Evolutionary conservation across 2,329 filamentous ascomycete species (phyloP).

Genomic region (Gremmenia infestans): DNA sequence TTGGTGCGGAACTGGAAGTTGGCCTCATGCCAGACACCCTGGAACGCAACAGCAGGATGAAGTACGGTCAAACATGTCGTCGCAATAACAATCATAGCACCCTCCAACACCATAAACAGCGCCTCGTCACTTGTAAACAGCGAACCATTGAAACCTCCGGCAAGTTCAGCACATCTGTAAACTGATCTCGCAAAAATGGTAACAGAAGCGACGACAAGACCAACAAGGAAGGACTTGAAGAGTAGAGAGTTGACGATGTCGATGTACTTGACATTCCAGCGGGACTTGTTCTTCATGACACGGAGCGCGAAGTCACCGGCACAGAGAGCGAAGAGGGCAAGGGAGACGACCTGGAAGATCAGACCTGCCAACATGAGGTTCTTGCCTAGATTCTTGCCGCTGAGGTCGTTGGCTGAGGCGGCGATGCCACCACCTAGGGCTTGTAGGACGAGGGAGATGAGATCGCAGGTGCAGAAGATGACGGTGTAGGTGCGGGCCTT

Average conservation of each 20-base stretch:
- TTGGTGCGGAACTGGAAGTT: slow-evolving; percentile 7
- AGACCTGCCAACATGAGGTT: slow-evolving; percentile 39
- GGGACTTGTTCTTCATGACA: slow-evolving; percentile 7
- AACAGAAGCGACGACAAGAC: slow-evolving; percentile 49
- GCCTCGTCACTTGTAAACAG: slow-evolving; percentile 40
- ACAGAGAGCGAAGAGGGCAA: slow-evolving; percentile 27
- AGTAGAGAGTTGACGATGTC: slow-evolving; percentile 15
- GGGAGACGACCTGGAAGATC: slow-evolving; percentile 34
- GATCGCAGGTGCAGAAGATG: slow-evolving; percentile 43
- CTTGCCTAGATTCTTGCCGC: slow-evolving; percentile 21
- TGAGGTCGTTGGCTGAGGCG: slow-evolving; percentile 36
- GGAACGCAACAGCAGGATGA: slow-evolving; percentile 27
- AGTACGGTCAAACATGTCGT: slow-evolving; percentile 26
- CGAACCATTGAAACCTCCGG: slow-evolving; percentile 45
- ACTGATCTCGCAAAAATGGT: slow-evolving; percentile 50
- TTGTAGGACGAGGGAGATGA: slow-evolving; percentile 54
- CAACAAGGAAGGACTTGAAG: slow-evolving; percentile 42
- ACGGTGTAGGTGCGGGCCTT: slow-evolving; percentile 48
- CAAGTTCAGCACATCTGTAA: slow-evolving; percentile 53
- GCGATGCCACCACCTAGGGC: slow-evolving; percentile 54
- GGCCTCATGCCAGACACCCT: slow-evolving; percentile 11
- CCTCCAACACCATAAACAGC: slow-evolving; percentile 42
- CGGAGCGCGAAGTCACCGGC: slow-evolving; percentile 16
- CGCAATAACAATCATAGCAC: slow-evolving; percentile 33
- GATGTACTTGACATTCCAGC: slow-evolving; percentile 18